These are phyloP conservation scores for Nephromyces sp. DNA, from an alignment of 169 alveolate genomes.

Conservation along the genomic window DNA sequence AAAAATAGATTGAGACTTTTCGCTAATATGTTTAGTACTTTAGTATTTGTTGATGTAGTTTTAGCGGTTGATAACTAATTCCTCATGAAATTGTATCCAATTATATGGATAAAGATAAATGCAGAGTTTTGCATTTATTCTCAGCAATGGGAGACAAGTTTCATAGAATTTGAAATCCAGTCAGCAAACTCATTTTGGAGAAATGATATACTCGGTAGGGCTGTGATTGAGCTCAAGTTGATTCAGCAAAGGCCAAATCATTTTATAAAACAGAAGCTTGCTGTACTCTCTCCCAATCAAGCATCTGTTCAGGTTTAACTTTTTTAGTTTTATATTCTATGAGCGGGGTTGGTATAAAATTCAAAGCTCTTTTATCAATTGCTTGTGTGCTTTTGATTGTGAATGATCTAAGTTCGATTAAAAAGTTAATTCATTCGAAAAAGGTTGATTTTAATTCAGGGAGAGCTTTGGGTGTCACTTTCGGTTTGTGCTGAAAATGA, in stretches of 20 bases:
- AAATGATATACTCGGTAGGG: constrained; percentile 67
- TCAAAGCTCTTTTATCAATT: too few relatives aligned
- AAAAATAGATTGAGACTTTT: background rate
- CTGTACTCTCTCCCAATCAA: constrained; percentile 22
- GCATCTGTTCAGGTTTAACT: constrained; percentile 26
- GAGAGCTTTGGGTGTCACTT: background rate
- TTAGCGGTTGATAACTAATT: background rate
- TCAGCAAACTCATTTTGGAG: constrained; percentile 81
- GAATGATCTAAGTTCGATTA: too few relatives aligned
- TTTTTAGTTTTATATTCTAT: too few relatives aligned
- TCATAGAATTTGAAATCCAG: constrained; percentile 76
- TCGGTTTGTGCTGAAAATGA: background rate
- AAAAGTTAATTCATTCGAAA: too few relatives aligned
- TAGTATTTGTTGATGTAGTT: background rate
- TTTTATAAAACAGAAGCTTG: constrained; percentile 53
- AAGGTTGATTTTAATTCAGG: background rate
- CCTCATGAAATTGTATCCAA: background rate
- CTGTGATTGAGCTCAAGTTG: constrained; percentile 67
- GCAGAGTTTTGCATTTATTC: too few relatives aligned
- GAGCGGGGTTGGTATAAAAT: too few relatives aligned
- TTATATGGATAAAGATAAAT: too few relatives aligned
- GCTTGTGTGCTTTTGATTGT: too few relatives aligned
- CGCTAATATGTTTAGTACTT: background rate
- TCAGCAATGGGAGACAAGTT: constrained; percentile 71
- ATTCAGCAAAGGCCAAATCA: constrained; percentile 65